Percentiles rank a stretch among this genome's conserved stretches.
Conservation (phyloP, 352 stramenopile species). For the Phytophthora agathidicida region DNA sequence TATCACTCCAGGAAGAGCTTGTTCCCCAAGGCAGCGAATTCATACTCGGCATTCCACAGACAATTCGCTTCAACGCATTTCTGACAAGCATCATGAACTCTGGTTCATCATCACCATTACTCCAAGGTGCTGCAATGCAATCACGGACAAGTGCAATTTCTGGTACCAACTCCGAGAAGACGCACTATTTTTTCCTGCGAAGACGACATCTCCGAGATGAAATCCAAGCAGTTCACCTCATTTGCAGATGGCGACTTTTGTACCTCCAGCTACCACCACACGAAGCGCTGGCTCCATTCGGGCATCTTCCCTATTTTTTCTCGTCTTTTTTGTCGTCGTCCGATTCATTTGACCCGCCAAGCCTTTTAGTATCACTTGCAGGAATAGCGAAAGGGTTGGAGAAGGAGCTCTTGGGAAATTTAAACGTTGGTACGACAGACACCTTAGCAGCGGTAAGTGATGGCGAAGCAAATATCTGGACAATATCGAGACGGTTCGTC, state of each 20-base stretch:
- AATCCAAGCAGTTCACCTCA: constrained; percentile 49
- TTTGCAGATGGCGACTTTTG: constrained; percentile 68
- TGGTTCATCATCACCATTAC: not conserved
- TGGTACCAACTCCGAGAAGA: constrained; percentile 7
- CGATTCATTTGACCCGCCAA: constrained; percentile 28
- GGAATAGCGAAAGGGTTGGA: constrained; percentile 43
- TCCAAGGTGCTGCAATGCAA: not conserved
- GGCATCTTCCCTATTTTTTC: constrained; percentile 53
- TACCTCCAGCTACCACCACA: constrained; percentile 48
- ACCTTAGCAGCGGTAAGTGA: not conserved
- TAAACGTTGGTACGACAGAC: not conserved
- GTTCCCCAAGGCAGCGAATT: constrained; percentile 11
- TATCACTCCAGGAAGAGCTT: constrained; percentile 52
- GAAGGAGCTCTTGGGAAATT: constrained; percentile 14
- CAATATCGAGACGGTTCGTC: constrained; percentile 33
- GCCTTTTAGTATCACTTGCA: constrained; percentile 30
- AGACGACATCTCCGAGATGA: constrained; percentile 42
- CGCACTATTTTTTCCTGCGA: constrained; percentile 62
- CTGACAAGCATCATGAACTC: constrained; percentile 36
- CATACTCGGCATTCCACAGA: constrained; percentile 46
- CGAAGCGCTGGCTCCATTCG: constrained; percentile 59
- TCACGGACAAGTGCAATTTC: not conserved
- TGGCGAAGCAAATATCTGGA: constrained; percentile 17
- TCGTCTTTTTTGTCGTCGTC: constrained; percentile 32
- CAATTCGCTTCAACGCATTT: constrained; percentile 59